These are phyloP conservation scores for Xylaria grammica DNA, from an alignment of 495 filamentous ascomycete genomes.

Conservation along the genomic window DNA sequence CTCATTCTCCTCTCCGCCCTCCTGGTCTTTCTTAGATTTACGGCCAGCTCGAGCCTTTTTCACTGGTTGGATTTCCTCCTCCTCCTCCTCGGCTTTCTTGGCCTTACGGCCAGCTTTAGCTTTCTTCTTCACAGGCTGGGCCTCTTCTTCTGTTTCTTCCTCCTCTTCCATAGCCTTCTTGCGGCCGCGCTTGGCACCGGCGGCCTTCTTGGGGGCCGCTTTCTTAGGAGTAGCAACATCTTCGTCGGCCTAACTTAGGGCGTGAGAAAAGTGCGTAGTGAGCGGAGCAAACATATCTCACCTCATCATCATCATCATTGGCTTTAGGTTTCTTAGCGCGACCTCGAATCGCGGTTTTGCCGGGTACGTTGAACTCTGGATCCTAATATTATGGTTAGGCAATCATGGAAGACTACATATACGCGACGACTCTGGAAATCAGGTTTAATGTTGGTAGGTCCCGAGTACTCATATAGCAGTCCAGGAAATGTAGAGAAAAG, in stretches of 20 bases:
- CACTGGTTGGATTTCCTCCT: constrained; percentile 43
- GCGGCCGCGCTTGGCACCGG: constrained; percentile 18
- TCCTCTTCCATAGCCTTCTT: constrained; percentile 28
- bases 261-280: background rate
- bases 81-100: constrained; percentile 30
- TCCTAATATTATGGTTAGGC: constrained; percentile 55
- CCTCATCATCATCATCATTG: constrained; percentile 40
- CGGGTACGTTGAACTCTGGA: constrained; percentile 68
- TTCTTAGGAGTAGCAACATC: background rate
- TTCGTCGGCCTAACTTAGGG: constrained; percentile 24
- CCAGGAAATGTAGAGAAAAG: background rate
- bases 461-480: background rate
- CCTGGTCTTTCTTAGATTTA: constrained; percentile 40
- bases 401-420: background rate
- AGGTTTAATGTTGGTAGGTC: background rate
- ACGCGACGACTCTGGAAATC: background rate
- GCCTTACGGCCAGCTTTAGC: constrained; percentile 21
- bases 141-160: constrained; percentile 38
- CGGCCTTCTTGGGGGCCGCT: constrained; percentile 20
- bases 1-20: constrained; percentile 15
- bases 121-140: constrained; percentile 22
- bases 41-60: constrained; percentile 48
- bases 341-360: constrained; percentile 63
- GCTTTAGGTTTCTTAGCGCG: constrained; percentile 52
- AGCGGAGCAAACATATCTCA: constrained; percentile 11